These are phyloP conservation scores for Coprinopsis sp. DNA, from an alignment of 768 basidiomycete genomes.

Conservation along the genomic window DNA sequence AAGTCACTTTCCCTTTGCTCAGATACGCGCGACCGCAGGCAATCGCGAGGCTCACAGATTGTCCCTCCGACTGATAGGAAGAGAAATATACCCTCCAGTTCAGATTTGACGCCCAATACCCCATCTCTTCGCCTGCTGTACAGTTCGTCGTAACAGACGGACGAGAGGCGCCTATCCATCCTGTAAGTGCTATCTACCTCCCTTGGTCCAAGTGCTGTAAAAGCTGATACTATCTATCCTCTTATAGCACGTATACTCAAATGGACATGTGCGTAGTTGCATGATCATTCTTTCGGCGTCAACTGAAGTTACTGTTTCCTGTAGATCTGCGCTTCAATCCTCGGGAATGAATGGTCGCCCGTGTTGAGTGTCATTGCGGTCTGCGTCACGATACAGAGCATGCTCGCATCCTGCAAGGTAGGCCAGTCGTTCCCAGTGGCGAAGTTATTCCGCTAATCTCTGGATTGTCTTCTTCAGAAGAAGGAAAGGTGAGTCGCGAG, in stretches of 20 bases:
- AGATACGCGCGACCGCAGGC: background rate
- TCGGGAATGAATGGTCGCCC: slow-evolving; percentile 87
- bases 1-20: background rate
- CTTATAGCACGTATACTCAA: slow-evolving; percentile 79
- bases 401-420: slow-evolving; percentile 91
- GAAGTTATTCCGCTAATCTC: background rate
- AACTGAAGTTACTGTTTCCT: background rate
- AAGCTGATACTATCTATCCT: slow-evolving; percentile 5
- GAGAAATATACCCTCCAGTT: slow-evolving; percentile 79
- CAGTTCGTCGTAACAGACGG: slow-evolving; percentile 71
- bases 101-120: slow-evolving; percentile 76
- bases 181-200: slow-evolving; percentile 41
- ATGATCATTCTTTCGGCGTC: slow-evolving; percentile 4
- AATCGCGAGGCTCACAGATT: background rate
- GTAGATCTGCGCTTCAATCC: slow-evolving; percentile 86
- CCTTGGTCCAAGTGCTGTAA: background rate
- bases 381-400: slow-evolving; percentile 84
- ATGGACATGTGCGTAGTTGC: slow-evolving; percentile 59
- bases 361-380: slow-evolving; percentile 80
- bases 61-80: slow-evolving; percentile 36
- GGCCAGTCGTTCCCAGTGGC: background rate
- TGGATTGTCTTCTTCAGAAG: slow-evolving; percentile 29
- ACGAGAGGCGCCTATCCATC: slow-evolving; percentile 70
- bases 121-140: slow-evolving; percentile 84
- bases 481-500: slow-evolving; percentile 53